A percentile compares a stretch with the other conserved stretches of the same genome.
phyloP scores from a whole-genome alignment of 2,329 filamentous ascomycete species.

The Alternaria viburni region DNA sequence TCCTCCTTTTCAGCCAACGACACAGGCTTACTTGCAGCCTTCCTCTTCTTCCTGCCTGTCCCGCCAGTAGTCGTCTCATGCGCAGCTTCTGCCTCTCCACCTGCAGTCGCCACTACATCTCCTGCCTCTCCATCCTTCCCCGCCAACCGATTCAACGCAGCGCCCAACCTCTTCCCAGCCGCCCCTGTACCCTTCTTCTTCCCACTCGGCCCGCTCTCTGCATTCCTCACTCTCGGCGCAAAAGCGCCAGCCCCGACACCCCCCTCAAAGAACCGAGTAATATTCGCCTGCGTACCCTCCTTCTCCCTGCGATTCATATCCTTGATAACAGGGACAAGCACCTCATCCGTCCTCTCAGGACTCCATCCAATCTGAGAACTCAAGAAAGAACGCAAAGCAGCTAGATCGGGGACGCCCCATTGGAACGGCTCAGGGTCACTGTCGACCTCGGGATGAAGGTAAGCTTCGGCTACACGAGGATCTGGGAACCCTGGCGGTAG shows the following conservation, averaged over 20 bases:
- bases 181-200: conserved; percentile 39
- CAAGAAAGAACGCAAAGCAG: conserved; percentile 80
- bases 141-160: conserved; percentile 39
- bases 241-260: conserved; percentile 73
- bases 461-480: conserved; percentile 78
- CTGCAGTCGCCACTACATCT: conserved; percentile 24
- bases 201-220: conserved; percentile 63
- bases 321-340: conserved; percentile 90
- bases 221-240: conserved; percentile 69
- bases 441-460: conserved; percentile 87
- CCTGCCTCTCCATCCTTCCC: conserved; percentile 31
- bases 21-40: conserved; percentile 16
- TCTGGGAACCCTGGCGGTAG: conserved; percentile 82
- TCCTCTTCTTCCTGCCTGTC: conserved; percentile 28
- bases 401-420: conserved; percentile 94
- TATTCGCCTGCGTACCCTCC: conserved; percentile 94
- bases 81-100: conserved; percentile 21
- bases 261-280: conserved; percentile 89
- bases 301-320: conserved; percentile 90
- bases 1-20: conserved; percentile 20
- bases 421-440: conserved; percentile 78
- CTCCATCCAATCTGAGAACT: conserved; percentile 94
- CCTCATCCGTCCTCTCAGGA: conserved; percentile 90
- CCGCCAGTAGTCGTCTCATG: conserved; percentile 13
- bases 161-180: conserved; percentile 43